A percentile compares a stretch with the other conserved stretches of the same genome.
These are phyloP conservation scores for Trichophaea hybrida DNA, from an alignment of 2,329 filamentous ascomycete genomes.

Conservation along the genomic window DNA sequence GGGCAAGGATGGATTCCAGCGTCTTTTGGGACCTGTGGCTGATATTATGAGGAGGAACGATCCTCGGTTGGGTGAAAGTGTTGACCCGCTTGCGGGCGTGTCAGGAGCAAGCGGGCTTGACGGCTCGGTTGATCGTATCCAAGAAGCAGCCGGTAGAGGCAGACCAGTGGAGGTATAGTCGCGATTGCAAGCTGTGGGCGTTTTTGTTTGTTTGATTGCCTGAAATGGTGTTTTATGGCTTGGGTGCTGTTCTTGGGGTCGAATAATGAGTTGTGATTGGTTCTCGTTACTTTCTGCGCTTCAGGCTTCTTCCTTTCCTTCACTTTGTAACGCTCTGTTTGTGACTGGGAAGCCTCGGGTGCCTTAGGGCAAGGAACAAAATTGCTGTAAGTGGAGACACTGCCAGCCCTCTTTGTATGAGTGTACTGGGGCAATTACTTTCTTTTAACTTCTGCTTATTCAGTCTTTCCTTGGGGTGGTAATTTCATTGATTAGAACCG, in stretches of 20 bases:
- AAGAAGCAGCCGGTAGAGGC: constrained; percentile 17
- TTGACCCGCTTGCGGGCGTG: constrained; percentile 12
- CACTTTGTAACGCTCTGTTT: too few relatives aligned
- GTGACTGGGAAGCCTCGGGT: too few relatives aligned
- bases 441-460: too few relatives aligned
- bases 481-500: too few relatives aligned
- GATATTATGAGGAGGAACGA: constrained; percentile 78
- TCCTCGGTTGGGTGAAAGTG: constrained; percentile 32
- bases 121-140: constrained; percentile 13
- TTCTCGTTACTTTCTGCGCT: not conserved
- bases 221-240: not conserved
- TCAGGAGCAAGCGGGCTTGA: constrained; percentile 10
- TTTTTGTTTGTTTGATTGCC: not conserved
- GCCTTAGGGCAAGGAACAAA: too few relatives aligned
- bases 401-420: not conserved
- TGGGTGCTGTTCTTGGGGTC: not conserved
- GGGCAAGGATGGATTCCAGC: constrained; percentile 87
- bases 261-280: not conserved
- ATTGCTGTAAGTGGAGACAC: constrained; percentile 4
- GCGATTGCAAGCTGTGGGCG: not conserved
- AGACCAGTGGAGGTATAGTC: constrained; percentile 20
- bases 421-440: too few relatives aligned
- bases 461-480: too few relatives aligned
- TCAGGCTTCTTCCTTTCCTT: not conserved
- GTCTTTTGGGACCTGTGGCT: constrained; percentile 81